These are phyloP conservation scores for Trifolium subterraneum DNA, from an alignment of 306 rosid species.

Conservation along the genomic window DNA sequence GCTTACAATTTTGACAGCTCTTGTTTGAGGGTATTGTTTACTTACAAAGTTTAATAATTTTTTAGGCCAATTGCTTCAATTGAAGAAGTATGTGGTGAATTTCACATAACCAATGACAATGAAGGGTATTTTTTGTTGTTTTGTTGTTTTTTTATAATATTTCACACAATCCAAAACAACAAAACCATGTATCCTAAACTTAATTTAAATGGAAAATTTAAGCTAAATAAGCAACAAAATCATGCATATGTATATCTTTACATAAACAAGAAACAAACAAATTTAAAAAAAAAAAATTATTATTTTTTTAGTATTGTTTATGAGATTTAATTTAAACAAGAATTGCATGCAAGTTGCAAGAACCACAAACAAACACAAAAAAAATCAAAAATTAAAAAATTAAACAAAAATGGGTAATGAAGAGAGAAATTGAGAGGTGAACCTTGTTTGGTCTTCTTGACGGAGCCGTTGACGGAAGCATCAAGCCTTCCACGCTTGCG, in stretches of 20 bases:
- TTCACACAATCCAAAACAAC: not conserved
- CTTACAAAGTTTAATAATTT: conserved; percentile 3
- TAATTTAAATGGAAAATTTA: not conserved
- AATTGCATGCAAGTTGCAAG: not conserved
- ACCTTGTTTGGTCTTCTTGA: conserved; percentile 75
- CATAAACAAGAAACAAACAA: not conserved
- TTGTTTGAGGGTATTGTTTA: not conserved
- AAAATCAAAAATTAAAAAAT: not conserved
- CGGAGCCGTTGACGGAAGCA: conserved; percentile 52
- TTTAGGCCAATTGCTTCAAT: not conserved
- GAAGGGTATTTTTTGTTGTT: not conserved
- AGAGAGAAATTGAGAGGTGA: conserved; percentile 11
- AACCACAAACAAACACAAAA: conserved; percentile 2
- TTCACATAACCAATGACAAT: conserved; percentile 18
- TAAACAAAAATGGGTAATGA: not conserved
- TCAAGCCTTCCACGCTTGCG: conserved; percentile 75
- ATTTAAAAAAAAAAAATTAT: not conserved
- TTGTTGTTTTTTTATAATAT: not conserved
- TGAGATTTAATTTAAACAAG: not conserved
- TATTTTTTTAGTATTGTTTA: not conserved
- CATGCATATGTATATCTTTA: not conserved
- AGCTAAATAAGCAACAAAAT: not conserved
- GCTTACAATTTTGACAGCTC: not conserved
- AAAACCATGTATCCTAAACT: not conserved
- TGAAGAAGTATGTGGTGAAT: not conserved